Evolutionary conservation across 1,139 yeast species (phyloP).

Genomic region (Pichia sp.): DNA sequence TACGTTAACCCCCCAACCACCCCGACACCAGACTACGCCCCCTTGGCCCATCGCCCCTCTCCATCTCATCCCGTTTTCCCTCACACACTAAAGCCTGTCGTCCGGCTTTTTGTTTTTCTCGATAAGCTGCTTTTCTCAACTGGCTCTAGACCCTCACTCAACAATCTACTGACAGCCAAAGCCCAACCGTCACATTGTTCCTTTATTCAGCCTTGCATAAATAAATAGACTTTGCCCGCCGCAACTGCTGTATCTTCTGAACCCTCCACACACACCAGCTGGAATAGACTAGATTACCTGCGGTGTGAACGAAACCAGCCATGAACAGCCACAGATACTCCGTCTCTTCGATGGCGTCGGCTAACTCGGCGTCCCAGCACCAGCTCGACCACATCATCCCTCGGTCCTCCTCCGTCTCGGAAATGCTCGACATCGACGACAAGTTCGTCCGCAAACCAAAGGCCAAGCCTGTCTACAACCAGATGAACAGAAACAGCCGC

Average conservation of each 20-base stretch:
- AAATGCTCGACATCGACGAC: conserved; percentile 35
- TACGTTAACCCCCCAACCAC: neutral
- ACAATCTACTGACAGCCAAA: neutral
- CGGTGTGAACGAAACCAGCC: neutral
- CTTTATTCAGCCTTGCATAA: neutral
- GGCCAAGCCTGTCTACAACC: conserved; percentile 19
- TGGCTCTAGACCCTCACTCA: neutral
- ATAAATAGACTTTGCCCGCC: too few relatives aligned
- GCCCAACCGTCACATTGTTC: neutral
- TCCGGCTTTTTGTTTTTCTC: neutral
- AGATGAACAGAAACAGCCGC: conserved; percentile 10
- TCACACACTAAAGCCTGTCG: neutral
- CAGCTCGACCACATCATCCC: conserved; percentile 19
- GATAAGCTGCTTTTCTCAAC: neutral
- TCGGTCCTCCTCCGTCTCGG: conserved; percentile 35
- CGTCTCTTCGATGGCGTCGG: conserved; percentile 19
- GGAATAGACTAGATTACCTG: too few relatives aligned
- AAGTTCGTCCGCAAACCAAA: conserved; percentile 37
- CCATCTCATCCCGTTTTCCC: neutral
- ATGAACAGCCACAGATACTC: conserved; percentile 6
- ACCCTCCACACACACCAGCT: too few relatives aligned
- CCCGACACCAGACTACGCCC: neutral
- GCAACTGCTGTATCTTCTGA: too few relatives aligned
- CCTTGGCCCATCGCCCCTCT: neutral
- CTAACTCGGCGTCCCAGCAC: conserved; percentile 10